Base-by-base conservation (phyloP, 2,329 filamentous ascomycete species). In the Aspergillus carbonarius region DNA sequence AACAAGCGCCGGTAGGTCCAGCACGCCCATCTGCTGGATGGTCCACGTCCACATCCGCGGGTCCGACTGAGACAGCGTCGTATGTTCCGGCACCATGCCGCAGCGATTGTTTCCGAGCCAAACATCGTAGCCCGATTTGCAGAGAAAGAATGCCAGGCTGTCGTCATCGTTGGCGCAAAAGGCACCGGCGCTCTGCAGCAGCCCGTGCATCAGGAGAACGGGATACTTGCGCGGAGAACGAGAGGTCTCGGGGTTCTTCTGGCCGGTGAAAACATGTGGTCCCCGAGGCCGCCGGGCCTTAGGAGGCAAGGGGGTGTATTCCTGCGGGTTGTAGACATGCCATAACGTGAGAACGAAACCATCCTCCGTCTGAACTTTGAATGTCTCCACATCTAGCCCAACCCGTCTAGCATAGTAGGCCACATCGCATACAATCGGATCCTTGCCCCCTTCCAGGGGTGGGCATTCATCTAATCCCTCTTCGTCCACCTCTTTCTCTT, bases 41-140 rank as follows among this genome's bases (percentile, higher is more conserved):
- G 96, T 96, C 93, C 93, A 98, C 40, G 88, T 87, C 93, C 93
- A 97, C 91, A 97, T 96, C 30, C 92, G 85, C 1, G 93, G 93
- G 70, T 98, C 93, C 3, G 79, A 79, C 64, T 89, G 87, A 2
- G 85, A 76, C 39, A 97, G 83, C 20, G 88, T 76, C 2, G 82
- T 84, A 70, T 98, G 93, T 63, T 87, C 84, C 0, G 93, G 93
- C 0, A 84, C 79, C 74, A 95, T 92, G 1, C 93, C 93, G 70
- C 92, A 96, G 18, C 93, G 85, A 71, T 96, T 97, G 76, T 96
- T 96, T 4, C 93, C 93, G 15, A 97, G 82, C 93, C 93, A 98
- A 39, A 98, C 91, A 72, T 98, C 93, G 74, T 92, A 97, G 1
- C 93, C 93, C 0, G 89, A 87, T 75, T 96, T 96, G 74, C 90